Percentiles rank a stretch among this genome's conserved stretches.
Conservation (phyloP, 2,329 filamentous ascomycete genomes). For the Aureobasidium leucospermi region DNA sequence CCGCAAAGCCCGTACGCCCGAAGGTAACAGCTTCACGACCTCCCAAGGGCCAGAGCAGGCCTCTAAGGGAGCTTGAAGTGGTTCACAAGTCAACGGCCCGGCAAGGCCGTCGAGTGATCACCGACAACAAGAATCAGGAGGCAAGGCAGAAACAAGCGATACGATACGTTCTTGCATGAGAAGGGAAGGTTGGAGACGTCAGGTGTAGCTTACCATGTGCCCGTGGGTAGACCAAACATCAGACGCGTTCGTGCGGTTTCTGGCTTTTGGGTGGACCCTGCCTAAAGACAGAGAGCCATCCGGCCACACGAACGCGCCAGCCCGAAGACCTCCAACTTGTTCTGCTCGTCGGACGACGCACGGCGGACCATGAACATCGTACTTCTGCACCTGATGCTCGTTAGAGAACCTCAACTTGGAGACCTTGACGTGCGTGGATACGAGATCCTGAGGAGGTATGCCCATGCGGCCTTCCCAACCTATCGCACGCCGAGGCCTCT, state of each 20-base stretch:
- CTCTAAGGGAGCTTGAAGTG: neutral
- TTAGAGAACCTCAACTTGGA: neutral
- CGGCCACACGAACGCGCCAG: neutral
- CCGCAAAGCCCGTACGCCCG: neutral
- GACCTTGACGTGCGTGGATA: neutral
- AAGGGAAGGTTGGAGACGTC: neutral
- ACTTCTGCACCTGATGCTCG: neutral
- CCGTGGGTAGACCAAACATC: neutral
- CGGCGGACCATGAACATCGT: neutral
- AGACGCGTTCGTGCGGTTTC: neutral
- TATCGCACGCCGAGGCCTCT: neutral
- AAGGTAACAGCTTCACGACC: neutral
- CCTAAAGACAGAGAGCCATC: neutral
- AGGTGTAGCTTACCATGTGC: neutral
- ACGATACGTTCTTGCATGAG: neutral
- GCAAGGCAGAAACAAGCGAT: neutral
- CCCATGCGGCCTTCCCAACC: neutral
- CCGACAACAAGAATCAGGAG: neutral
- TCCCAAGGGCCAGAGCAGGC: neutral
- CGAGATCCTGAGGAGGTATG: neutral
- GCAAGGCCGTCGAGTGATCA: neutral
- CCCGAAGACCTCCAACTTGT: neutral
- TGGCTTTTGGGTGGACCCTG: neutral
- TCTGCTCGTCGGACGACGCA: neutral
- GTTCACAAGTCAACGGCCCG: too few relatives aligned